Conservation (phyloP, 495 filamentous ascomycete genomes). For the Cercophora newfieldiana region DNA sequence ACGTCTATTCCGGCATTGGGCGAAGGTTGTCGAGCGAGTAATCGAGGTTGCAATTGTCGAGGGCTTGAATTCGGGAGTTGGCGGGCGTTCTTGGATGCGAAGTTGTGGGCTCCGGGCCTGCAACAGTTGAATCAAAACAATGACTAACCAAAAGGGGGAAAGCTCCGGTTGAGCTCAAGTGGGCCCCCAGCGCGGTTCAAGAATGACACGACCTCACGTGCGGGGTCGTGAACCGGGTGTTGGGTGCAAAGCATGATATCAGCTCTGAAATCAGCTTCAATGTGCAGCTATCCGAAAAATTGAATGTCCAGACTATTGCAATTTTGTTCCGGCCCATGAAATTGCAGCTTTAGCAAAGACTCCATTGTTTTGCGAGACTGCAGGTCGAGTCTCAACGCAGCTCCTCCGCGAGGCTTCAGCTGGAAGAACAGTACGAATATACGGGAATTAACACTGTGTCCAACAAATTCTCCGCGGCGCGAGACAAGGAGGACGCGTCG, state of each 20-base stretch:
- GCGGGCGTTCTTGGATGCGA: slow-evolving; percentile 15
- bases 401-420: neutral
- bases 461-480: neutral
- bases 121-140: slow-evolving; percentile 34
- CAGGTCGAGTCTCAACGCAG: neutral
- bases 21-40: neutral
- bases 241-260: too few relatives aligned
- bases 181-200: slow-evolving; percentile 20
- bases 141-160: slow-evolving; percentile 34
- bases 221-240: slow-evolving; percentile 7
- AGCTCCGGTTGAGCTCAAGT: slow-evolving; percentile 20
- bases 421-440: neutral
- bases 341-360: neutral
- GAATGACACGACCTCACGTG: slow-evolving; percentile 39
- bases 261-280: too few relatives aligned
- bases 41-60: slow-evolving; percentile 8
- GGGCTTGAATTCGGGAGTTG: slow-evolving; percentile 19
- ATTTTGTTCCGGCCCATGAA: too few relatives aligned
- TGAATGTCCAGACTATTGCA: too few relatives aligned
- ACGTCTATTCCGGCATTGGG: neutral
- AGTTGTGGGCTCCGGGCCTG: slow-evolving; percentile 29
- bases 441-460: neutral
- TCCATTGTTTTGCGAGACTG: slow-evolving; percentile 1
- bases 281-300: too few relatives aligned
- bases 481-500: neutral